A percentile compares a stretch with the other conserved stretches of the same genome.
Evolutionary conservation across 108 stramenopile genomes (phyloP).

Genomic region (Nannochloropsis oceanica): DNA sequence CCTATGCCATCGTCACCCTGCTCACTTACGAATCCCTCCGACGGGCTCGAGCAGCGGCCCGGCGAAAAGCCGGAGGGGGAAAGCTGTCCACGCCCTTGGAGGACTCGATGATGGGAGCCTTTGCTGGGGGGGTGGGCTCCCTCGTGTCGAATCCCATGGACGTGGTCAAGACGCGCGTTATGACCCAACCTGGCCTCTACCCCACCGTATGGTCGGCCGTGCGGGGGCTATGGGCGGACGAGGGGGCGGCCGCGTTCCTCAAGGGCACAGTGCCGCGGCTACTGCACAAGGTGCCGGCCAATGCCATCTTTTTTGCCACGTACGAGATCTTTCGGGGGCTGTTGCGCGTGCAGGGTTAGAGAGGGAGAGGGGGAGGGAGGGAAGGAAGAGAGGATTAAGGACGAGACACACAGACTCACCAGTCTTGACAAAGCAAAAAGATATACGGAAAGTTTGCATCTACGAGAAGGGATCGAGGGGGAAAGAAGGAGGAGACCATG

Average conservation of each 20-base stretch:
- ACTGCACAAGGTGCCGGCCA: conserved; percentile 85
- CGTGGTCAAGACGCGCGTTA: conserved; percentile 78
- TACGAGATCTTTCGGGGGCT: conserved; percentile 74
- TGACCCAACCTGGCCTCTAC: conserved; percentile 45
- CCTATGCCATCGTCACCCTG: conserved; percentile 82
- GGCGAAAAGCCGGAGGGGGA: not conserved
- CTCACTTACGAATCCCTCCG: conserved; percentile 74
- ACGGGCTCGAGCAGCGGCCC: conserved; percentile 3
- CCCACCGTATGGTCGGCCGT: conserved; percentile 20
- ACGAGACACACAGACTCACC: too few species aligned
- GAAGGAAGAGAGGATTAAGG: not conserved
- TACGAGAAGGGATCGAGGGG: not conserved
- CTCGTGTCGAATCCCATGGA: conserved; percentile 81
- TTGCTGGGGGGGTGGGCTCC: conserved; percentile 71
- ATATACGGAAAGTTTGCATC: too few species aligned
- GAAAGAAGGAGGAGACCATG: not conserved
- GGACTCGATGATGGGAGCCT: conserved; percentile 69
- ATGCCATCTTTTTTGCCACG: conserved; percentile 78
- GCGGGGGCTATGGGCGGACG: conserved; percentile 33
- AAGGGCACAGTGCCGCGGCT: conserved; percentile 72
- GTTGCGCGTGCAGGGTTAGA: conserved; percentile 46
- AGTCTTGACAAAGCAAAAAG: too few species aligned
- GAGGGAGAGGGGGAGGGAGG: not conserved
- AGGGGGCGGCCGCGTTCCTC: conserved; percentile 47
- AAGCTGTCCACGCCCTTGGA: conserved; percentile 25